Conservation (phyloP, 2,329 filamentous ascomycete species). For the Xenosphaeropsis pyriputrescens region DNA sequence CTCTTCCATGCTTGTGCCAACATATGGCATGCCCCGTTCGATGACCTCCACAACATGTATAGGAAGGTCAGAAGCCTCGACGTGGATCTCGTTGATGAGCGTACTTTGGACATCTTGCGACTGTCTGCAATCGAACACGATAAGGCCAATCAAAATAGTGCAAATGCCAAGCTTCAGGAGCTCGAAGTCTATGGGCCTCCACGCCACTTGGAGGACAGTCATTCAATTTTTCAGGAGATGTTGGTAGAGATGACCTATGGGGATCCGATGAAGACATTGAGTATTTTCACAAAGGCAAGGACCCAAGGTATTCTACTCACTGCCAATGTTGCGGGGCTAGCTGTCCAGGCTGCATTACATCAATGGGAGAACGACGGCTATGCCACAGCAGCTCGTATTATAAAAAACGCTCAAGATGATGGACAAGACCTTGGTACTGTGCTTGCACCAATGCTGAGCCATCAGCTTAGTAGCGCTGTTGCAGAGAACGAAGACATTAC, state of each 20-base stretch:
- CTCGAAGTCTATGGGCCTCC: not conserved
- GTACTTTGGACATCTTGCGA: conserved; percentile 9
- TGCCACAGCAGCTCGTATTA: conserved; percentile 6
- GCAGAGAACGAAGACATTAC: conserved; percentile 1
- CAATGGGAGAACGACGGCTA: conserved; percentile 2
- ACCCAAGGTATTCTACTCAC: conserved; percentile 4
- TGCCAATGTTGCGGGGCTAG: conserved; percentile 7
- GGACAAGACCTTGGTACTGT: conserved; percentile 8
- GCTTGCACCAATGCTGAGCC: conserved; percentile 10
- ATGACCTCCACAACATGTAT: conserved; percentile 10
- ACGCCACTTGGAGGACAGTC: not conserved
- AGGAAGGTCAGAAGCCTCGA: conserved; percentile 5
- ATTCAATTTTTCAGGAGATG: conserved; percentile 6
- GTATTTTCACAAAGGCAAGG: conserved; percentile 12
- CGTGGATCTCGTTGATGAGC: conserved; percentile 1
- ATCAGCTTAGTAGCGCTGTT: conserved; percentile 7
- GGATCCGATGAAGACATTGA: conserved; percentile 7
- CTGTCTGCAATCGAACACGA: not conserved
- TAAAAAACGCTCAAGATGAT: conserved; percentile 8
- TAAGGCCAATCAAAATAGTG: not conserved
- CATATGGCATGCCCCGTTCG: conserved; percentile 10
- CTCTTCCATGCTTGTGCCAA: conserved; percentile 13
- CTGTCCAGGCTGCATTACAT: conserved; percentile 13
- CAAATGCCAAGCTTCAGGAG: not conserved
- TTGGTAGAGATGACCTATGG: conserved; percentile 6